phyloP scores from a whole-genome alignment of 1,284 basidiomycete species.

The Ganoderma sp. region DNA sequence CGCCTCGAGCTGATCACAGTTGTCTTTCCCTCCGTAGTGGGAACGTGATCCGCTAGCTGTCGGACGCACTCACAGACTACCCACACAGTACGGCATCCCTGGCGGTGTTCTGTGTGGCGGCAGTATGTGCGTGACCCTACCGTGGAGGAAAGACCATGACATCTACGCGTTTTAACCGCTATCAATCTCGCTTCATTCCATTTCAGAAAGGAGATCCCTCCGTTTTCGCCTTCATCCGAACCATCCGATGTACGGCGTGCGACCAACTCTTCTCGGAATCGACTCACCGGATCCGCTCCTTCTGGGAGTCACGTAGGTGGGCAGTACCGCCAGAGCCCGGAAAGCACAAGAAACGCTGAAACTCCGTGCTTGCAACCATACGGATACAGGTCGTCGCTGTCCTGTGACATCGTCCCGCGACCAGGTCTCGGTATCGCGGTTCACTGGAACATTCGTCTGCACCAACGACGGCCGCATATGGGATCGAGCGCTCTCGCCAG shows the following conservation, averaged over 20 bases:
- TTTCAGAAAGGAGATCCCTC: background rate
- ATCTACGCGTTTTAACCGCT: slow-evolving; percentile 1
- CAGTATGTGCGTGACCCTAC: background rate
- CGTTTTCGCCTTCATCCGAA: slow-evolving; percentile 8
- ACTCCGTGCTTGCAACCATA: background rate
- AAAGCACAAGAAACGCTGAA: slow-evolving; percentile 7
- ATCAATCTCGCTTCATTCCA: background rate
- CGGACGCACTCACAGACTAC: slow-evolving; percentile 22
- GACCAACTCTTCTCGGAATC: slow-evolving; percentile 12
- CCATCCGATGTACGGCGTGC: slow-evolving; percentile 2
- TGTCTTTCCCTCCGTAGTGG: slow-evolving; percentile 12
- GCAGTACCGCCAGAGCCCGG: slow-evolving; percentile 8
- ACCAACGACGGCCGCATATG: slow-evolving; percentile 22
- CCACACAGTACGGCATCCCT: slow-evolving; percentile 21
- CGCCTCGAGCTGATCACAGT: slow-evolving; percentile 15
- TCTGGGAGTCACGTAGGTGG: slow-evolving; percentile 11
- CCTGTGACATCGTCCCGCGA: slow-evolving; percentile 26
- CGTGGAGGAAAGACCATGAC: slow-evolving; percentile 11
- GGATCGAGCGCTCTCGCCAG: slow-evolving; percentile 24
- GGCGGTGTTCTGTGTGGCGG: background rate
- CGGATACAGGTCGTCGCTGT: slow-evolving; percentile 7
- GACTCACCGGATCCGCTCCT: background rate
- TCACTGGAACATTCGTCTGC: slow-evolving; percentile 26
- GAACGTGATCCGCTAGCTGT: slow-evolving; percentile 29
- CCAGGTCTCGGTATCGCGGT: slow-evolving; percentile 24